These are phyloP conservation scores for Craspedostauros australis DNA, from an alignment of 108 stramenopile genomes.

Conservation along the genomic window DNA sequence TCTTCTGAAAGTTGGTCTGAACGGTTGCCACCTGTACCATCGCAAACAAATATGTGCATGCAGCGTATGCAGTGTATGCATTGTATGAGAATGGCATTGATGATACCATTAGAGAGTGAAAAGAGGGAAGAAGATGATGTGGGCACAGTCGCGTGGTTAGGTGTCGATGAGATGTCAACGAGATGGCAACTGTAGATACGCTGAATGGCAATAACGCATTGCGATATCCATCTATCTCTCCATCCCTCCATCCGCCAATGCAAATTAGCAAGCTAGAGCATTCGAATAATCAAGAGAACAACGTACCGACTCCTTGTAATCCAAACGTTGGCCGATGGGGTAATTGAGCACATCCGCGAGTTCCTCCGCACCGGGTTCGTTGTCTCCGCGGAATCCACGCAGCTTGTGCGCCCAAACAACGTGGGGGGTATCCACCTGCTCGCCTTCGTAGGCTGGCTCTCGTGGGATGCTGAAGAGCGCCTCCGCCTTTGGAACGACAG, in stretches of 20 bases:
- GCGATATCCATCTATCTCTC: background rate
- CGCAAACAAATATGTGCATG: background rate
- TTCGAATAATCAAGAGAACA: no score
- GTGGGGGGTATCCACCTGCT: conserved; percentile 1
- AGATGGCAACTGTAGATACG: background rate
- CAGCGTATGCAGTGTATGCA: no score
- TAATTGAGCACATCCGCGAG: conserved; percentile 21
- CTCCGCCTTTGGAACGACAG: conserved; percentile 48
- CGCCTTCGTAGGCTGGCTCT: background rate
- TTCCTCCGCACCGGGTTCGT: conserved; percentile 5
- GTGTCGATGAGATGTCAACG: background rate
- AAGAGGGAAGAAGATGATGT: background rate
- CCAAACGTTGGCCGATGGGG: conserved; percentile 21
- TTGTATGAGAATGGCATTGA: background rate
- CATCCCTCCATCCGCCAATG: background rate
- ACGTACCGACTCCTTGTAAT: conserved; percentile 23
- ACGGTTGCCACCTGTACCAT: conserved; percentile 29
- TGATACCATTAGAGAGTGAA: background rate
- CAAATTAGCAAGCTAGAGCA: no score
- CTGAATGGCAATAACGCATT: background rate
- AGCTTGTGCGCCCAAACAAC: conserved; percentile 47
- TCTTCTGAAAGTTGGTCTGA: conserved; percentile 38
- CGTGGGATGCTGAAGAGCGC: conserved; percentile 47
- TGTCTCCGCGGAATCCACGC: conserved; percentile 30
- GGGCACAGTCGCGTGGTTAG: background rate